Evolutionary conservation across 1,284 basidiomycete genomes (phyloP), one percentile per base, ranked within the genome.

Genomic region (Cerrena zonata): DNA sequence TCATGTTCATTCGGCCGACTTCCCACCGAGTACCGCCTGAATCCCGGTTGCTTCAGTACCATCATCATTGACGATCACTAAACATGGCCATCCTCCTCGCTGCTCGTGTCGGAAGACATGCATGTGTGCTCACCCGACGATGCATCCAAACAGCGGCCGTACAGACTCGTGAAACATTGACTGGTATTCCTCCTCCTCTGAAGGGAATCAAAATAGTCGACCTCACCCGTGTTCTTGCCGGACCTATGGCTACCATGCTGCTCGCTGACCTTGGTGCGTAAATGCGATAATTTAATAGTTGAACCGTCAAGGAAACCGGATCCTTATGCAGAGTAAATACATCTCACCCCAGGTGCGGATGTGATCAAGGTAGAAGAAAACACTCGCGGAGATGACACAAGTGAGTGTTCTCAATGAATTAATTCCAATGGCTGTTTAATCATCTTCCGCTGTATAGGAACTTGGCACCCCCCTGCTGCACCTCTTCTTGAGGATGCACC

Each of bases 341-440:
- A 40, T n/a, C n/a, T n/a, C n/a, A n/a, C n/a, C 39, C 19, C 23
- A 49, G 48, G 86, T 45, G 93, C 94, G 50, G 91, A 96, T 65
- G 91, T 97, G 34, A 84, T 96, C 68, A 98, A 92, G 68, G 79
- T 93, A 21, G 91, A 94, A 64, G 86, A 91, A 59, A 78, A 85
- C 27, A 76, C 76, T 24, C 76, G 77, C 50, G 94, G 94, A 27
- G 94, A 98, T 63, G 94, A 97, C 69, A 97, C 94, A 21, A 81
- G 94, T 86, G 68, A 27, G 34, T 49, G 48, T n/a, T n/a, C n/a
- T n/a, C n/a, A n/a, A n/a, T n/a, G n/a, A n/a, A n/a, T n/a, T n/a
- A n/a, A n/a, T n/a, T n/a, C n/a, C n/a, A n/a, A n/a, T n/a, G n/a
- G n/a, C n/a, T n/a, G n/a, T n/a, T n/a, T n/a, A n/a, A n/a, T 49